Base-by-base conservation (phyloP, 129 eudicot species). In the Flaveria robusta region DNA sequence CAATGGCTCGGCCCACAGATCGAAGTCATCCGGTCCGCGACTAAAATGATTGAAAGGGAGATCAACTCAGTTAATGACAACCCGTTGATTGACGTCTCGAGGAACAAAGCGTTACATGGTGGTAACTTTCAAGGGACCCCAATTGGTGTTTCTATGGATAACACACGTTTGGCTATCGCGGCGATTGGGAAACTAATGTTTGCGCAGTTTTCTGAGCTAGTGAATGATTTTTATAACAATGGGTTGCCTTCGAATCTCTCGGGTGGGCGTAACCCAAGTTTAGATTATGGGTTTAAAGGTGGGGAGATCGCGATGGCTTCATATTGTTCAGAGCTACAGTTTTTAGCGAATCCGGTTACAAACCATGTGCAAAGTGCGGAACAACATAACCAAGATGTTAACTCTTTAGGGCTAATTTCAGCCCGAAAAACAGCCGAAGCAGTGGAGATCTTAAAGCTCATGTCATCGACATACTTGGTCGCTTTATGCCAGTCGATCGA, bases 91-190 rank as follows among this genome's bases (percentile, higher is more conserved):
- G 92, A 90, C 70, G 96, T 90, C 39, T 82, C 92, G 0, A 79
- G 96, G 29, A 88, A 86, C 91, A 90, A 87, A 77, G 96, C 96
- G 18, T 14, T 90, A 5, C 92, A 90, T 47, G 96, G 96, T 55
- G 96, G 96, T 1, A 90, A 90, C 79, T 90, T 90, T 59, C 96
- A 90, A 74, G 92, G 96, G 9, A 87, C 96, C 18, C 96, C 92
- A 20, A 87, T 90, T 60, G 96, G 96, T 27, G 96, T 90, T 0
- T 87, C 96, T 3, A 90, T 90, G 96, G 96, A 90, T 66, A 90
- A 86, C 77, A 77, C 92, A 0, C 78, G 96, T 60, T 49, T 90
- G 29, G 96, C 92, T 22, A 72, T 90, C 11, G 92, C 96, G 0
- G 70, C 96, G 0, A 86, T 90, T 18, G 96, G 96, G 34, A 90